Percentiles rank a stretch among this genome's conserved stretches.
phyloP scores from a whole-genome alignment of 495 filamentous ascomycete species.

The Lepidopterella palustris region DNA sequence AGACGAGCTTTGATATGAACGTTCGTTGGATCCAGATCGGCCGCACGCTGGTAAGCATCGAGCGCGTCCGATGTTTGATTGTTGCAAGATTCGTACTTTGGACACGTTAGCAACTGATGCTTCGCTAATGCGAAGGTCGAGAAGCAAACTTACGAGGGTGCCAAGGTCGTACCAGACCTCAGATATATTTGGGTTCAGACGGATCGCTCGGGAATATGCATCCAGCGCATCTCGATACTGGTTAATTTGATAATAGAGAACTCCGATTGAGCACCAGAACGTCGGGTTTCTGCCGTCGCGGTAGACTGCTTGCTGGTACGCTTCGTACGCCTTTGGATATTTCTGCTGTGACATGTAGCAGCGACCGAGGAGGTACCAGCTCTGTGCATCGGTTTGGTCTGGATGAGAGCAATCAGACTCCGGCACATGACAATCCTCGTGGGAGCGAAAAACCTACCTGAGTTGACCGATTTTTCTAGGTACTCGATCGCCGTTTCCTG shows the following conservation, averaged over 20 bases:
- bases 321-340: conserved; percentile 97
- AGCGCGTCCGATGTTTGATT: conserved; percentile 96
- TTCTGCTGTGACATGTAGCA: conserved; percentile 99
- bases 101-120: conserved; percentile 28
- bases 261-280: conserved; percentile 99
- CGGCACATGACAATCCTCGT: conserved; percentile 9
- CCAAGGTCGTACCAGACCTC: conserved; percentile 99
- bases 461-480: conserved; percentile 90
- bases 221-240: conserved; percentile 98
- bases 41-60: conserved; percentile 90
- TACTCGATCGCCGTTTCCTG: conserved; percentile 97
- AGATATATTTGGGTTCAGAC: conserved; percentile 96
- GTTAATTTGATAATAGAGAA: conserved; percentile 99
- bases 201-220: conserved; percentile 96
- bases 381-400: conserved; percentile 94
- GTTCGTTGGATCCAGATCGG: conserved; percentile 87
- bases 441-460: conserved; percentile 57
- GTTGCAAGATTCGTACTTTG: conserved; percentile 94
- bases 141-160: conserved; percentile 69
- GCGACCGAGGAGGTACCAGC: conserved; percentile 95
- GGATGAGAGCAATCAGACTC: conserved; percentile 29
- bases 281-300: conserved; percentile 97
- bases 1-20: conserved; percentile 94
- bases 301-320: conserved; percentile 98
- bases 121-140: conserved; percentile 4